phyloP scores from a whole-genome alignment of 495 filamentous ascomycete species.

The Apiosordaria backusii region DNA sequence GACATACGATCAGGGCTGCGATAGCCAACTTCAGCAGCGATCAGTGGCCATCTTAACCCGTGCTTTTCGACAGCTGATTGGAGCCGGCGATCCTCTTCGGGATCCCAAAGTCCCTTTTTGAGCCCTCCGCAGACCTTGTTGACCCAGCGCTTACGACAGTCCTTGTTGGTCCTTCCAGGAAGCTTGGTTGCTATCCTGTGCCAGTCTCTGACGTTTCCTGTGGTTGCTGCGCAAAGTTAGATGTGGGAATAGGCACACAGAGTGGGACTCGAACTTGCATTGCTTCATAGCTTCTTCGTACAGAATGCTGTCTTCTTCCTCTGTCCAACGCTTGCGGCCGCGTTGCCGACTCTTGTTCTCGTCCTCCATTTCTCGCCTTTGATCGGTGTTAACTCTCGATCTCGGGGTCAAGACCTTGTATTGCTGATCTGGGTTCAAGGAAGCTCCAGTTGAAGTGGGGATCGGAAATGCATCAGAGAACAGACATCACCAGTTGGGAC shows the following conservation, averaged over 20 bases:
- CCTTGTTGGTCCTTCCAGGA: constrained; percentile 8
- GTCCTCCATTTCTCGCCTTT: background rate
- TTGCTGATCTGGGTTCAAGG: background rate
- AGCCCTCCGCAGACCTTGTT: constrained; percentile 8
- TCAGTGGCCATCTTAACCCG: constrained; percentile 3
- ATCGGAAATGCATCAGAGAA: background rate
- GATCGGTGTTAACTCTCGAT: background rate
- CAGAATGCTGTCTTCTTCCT: constrained; percentile 6
- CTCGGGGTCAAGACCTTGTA: background rate
- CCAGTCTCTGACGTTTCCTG: constrained; percentile 5
- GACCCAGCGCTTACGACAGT: constrained; percentile 8
- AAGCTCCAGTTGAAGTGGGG: background rate
- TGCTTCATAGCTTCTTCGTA: constrained; percentile 8
- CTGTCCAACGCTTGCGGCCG: constrained; percentile 4
- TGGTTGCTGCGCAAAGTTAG: background rate
- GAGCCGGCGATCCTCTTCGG: constrained; percentile 1
- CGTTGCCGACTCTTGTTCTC: background rate
- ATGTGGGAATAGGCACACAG: background rate
- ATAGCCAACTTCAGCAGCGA: constrained; percentile 7
- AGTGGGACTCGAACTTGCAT: background rate
- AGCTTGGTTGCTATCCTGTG: constrained; percentile 8
- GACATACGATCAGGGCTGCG: constrained; percentile 7
- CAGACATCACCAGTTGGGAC: background rate
- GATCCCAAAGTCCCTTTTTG: constrained; percentile 9
- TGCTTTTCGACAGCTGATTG: constrained; percentile 7